phyloP scores from a whole-genome alignment of 2,329 filamentous ascomycete species.

The Emergomyces pasteurianus region DNA sequence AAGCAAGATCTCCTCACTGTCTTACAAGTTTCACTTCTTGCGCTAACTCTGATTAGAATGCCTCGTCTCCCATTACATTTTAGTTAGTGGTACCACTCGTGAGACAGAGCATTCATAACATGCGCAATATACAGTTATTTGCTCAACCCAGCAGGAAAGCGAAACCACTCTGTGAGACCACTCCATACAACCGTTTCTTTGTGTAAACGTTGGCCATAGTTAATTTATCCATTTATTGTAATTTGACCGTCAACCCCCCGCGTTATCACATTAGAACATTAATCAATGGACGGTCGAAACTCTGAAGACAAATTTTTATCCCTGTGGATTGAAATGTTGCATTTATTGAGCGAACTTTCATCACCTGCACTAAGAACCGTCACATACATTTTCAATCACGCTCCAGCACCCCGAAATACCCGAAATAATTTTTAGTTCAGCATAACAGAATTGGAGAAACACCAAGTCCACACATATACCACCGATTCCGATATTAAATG shows the following conservation, averaged over 20 bases:
- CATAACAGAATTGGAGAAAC: not conserved
- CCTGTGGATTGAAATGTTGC: not conserved
- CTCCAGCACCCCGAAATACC: not conserved
- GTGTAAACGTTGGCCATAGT: not conserved
- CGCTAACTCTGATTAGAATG: not conserved
- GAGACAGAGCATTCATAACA: not conserved
- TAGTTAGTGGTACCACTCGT: not conserved
- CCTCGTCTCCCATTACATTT: not conserved
- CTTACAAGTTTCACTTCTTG: too few species aligned
- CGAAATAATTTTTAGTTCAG: not conserved
- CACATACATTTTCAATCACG: not conserved
- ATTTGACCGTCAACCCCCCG: not conserved
- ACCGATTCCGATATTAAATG: not conserved
- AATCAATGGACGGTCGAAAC: not conserved
- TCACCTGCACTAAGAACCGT: not conserved
- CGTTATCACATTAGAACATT: not conserved
- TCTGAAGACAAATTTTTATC: not conserved
- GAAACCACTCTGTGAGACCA: not conserved
- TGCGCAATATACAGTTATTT: not conserved
- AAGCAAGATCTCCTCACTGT: not conserved
- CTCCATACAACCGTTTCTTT: not conserved
- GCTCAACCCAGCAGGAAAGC: not conserved
- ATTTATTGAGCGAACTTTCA: not conserved
- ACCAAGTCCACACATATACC: not conserved
- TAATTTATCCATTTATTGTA: not conserved